Conservation (phyloP, 495 filamentous ascomycete genomes). For the Lasiosphaeriaceae sp. region DNA sequence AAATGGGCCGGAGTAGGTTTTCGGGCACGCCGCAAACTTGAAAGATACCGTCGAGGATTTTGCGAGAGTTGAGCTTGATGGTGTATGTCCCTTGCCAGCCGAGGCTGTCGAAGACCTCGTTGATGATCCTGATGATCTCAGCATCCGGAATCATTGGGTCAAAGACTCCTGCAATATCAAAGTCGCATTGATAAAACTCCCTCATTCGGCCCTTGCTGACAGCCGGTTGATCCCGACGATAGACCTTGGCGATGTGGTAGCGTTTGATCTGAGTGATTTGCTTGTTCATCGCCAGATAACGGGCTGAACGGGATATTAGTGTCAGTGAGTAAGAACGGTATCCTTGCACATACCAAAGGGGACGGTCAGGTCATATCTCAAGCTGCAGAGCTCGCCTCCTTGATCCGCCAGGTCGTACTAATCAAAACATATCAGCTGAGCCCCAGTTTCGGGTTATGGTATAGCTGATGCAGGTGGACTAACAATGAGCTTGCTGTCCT, state of each 20-base stretch:
- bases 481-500: slow-evolving; percentile 62
- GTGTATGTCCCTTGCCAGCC: slow-evolving; percentile 55
- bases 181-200: slow-evolving; percentile 97
- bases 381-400: slow-evolving; percentile 75
- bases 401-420: slow-evolving; percentile 81
- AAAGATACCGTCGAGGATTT: slow-evolving; percentile 92
- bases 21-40: slow-evolving; percentile 82
- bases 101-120: slow-evolving; percentile 81
- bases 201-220: slow-evolving; percentile 68
- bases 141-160: slow-evolving; percentile 93
- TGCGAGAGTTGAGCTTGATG: slow-evolving; percentile 93
- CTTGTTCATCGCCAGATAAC: slow-evolving; percentile 85
- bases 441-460: not conserved
- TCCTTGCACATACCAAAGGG: slow-evolving; percentile 55
- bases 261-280: slow-evolving; percentile 70
- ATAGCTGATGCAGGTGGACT: not conserved
- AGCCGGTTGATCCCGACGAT: slow-evolving; percentile 47
- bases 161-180: slow-evolving; percentile 86
- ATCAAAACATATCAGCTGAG: not conserved
- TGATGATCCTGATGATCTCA: slow-evolving; percentile 78
- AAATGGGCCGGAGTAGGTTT: slow-evolving; percentile 81
- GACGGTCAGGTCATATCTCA: slow-evolving; percentile 89
- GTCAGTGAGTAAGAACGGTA: slow-evolving; percentile 16
- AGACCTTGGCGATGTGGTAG: slow-evolving; percentile 87
- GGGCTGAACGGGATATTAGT: slow-evolving; percentile 35